A percentile compares a stretch with the other conserved stretches of the same genome.
Conservation (phyloP, 2,329 filamentous ascomycete species). For the Colletotrichum sp. region DNA sequence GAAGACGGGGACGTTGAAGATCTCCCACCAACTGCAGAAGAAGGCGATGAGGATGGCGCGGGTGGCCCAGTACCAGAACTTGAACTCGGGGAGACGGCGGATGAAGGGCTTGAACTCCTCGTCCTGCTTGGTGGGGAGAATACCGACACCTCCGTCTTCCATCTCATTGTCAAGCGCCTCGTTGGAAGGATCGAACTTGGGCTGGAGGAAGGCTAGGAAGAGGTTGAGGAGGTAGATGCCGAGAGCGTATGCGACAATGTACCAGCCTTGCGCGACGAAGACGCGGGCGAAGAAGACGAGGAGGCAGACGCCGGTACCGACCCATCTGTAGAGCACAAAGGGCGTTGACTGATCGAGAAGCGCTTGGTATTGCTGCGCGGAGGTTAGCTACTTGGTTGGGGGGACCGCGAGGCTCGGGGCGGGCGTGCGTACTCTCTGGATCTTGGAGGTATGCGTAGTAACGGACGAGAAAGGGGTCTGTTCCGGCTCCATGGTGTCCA, state of each 20-base stretch:
- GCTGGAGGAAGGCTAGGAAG: slow-evolving; percentile 97
- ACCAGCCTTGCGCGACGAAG: slow-evolving; percentile 94
- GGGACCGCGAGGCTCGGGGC: not conserved
- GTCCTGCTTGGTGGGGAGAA: slow-evolving; percentile 91
- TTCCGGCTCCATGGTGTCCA: slow-evolving; percentile 88
- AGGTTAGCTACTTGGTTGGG: slow-evolving; percentile 20
- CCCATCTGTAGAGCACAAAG: slow-evolving; percentile 87
- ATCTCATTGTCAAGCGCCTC: slow-evolving; percentile 91
- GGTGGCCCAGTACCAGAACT: slow-evolving; percentile 98
- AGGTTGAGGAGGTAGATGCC: slow-evolving; percentile 99
- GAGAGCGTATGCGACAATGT: slow-evolving; percentile 97
- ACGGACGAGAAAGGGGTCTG: slow-evolving; percentile 92
- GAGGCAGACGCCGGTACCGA: slow-evolving; percentile 77
- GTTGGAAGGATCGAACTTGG: slow-evolving; percentile 97
- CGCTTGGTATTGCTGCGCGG: slow-evolving; percentile 82
- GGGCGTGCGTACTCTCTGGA: slow-evolving; percentile 67
- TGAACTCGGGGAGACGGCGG: slow-evolving; percentile 94
- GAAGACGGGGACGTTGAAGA: slow-evolving; percentile 98
- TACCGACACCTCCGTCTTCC: slow-evolving; percentile 85
- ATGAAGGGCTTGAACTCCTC: slow-evolving; percentile 99
- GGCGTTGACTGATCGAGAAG: slow-evolving; percentile 94
- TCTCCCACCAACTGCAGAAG: slow-evolving; percentile 86
- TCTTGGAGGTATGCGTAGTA: slow-evolving; percentile 79
- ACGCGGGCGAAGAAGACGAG: slow-evolving; percentile 87
- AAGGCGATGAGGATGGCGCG: slow-evolving; percentile 84